A percentile compares a stretch with the other conserved stretches of the same genome.
These are phyloP conservation scores for Hypericum perforatum DNA, from an alignment of 345 rosid species.

Conservation along the genomic window DNA sequence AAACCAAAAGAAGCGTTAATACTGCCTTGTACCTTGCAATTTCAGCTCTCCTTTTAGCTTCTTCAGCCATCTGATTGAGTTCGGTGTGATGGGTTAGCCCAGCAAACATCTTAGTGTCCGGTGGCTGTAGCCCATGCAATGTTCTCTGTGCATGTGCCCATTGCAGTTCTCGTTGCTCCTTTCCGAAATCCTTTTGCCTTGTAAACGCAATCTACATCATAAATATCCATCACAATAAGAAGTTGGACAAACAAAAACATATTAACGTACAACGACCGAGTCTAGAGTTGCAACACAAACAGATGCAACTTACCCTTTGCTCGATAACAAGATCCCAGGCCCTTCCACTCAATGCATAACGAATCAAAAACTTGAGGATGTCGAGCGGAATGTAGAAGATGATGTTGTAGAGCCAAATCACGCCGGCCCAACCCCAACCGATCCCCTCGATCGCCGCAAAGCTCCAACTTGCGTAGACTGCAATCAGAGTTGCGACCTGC, in stretches of 20 bases:
- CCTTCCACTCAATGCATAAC: constrained; percentile 88
- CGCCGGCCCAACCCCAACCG: constrained; percentile 99
- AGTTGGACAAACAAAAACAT: constrained; percentile 9
- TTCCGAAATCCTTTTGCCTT: constrained; percentile 91
- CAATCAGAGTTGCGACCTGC: constrained; percentile 92
- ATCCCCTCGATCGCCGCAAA: constrained; percentile 96
- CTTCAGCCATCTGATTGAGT: constrained; percentile 94
- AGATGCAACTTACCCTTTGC: constrained; percentile 60
- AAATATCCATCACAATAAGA: constrained; percentile 1
- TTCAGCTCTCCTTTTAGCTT: constrained; percentile 97
- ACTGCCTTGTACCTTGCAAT: constrained; percentile 58
- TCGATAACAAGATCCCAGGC: constrained; percentile 99
- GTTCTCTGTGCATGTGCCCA: constrained; percentile 99
- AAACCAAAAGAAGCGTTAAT: neutral
- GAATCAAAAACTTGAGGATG: constrained; percentile 77
- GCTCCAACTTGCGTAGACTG: constrained; percentile 90
- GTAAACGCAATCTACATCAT: constrained; percentile 83
- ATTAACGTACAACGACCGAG: neutral
- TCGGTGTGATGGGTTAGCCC: constrained; percentile 75
- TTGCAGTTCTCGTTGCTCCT: constrained; percentile 95
- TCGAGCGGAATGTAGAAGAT: constrained; percentile 85
- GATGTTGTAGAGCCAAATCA: constrained; percentile 91
- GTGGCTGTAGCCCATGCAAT: constrained; percentile 84
- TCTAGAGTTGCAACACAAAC: neutral
- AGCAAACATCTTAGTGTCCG: constrained; percentile 87